phyloP scores from a whole-genome alignment of 208 protist species.

The Trypanosoma vivax region DNA sequence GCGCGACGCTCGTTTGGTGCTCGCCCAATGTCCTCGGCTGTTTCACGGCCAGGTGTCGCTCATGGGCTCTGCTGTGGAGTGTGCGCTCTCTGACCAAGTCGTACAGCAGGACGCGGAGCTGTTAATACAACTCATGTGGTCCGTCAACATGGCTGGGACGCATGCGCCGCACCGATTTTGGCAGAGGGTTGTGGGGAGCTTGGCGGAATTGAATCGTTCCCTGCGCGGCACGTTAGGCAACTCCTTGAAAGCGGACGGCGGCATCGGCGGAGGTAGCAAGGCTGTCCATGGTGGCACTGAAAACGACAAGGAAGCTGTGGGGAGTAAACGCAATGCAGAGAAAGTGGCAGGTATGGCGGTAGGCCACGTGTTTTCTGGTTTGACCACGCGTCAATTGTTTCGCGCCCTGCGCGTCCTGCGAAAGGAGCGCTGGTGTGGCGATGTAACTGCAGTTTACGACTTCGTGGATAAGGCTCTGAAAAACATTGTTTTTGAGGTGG shows the following conservation, averaged over 20 bases:
- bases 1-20: slow-evolving; percentile 33
- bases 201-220: slow-evolving; percentile 43
- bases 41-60: slow-evolving; percentile 21
- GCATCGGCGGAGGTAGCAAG: neutral
- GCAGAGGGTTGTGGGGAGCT: slow-evolving; percentile 27
- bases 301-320: neutral
- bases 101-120: slow-evolving; percentile 25
- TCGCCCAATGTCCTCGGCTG: slow-evolving; percentile 27
- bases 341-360: neutral
- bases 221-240: slow-evolving; percentile 21
- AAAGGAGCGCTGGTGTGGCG: slow-evolving; percentile 37
- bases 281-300: neutral
- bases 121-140: slow-evolving; percentile 62
- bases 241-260: slow-evolving; percentile 4
- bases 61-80: slow-evolving; percentile 40
- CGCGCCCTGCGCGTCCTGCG: slow-evolving; percentile 54
- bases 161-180: slow-evolving; percentile 60
- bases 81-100: slow-evolving; percentile 32
- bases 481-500: slow-evolving; percentile 71
- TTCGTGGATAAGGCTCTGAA: slow-evolving; percentile 61
- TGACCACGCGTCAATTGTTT: slow-evolving; percentile 74
- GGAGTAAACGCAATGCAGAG: neutral
- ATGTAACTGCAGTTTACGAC: slow-evolving; percentile 35
- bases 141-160: slow-evolving; percentile 35
- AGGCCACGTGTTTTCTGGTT: slow-evolving; percentile 67